Evolutionary conservation across 495 filamentous ascomycete genomes (phyloP), one percentile per base, ranked within the genome.

Genomic region (Talaromyces nanjingensis): DNA sequence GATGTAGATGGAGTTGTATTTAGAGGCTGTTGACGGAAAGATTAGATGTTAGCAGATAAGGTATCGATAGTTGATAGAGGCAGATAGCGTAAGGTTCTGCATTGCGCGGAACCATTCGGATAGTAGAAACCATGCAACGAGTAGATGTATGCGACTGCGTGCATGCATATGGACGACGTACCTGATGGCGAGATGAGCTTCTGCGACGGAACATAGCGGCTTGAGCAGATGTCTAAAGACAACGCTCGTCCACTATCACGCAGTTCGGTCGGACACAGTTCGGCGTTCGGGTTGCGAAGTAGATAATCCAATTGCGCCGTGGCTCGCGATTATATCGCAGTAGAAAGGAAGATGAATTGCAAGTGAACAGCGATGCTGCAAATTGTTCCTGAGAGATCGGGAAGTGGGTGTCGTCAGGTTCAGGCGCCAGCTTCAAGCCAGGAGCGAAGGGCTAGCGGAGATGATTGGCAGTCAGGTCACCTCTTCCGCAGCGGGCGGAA

Each of bases 1-100:
- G 90, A 84, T 69, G 87, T 86, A 39, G 88, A 85, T 45, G 84
- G 83, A 39, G 82, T 74, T 45, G 80, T 74, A 64, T 83, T 86
- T 53, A 86, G 75, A 62, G 86, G 84, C 84, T 89, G 66, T 16
- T 16, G 12, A 42, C 14, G 12, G 24, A 68, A 45, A 60, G 69
- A 31, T 68, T 59, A 53, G 69, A 66, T 70, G 58, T 45, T 62
- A 49, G 37, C 42, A 63, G 22, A 54, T 34, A 29, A 60, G 22
- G 33, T 56, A 53, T 68, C 39, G 54, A 31, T 45, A n/a, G 9
- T 29, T 27, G 39, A 52, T 53, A 63, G 16, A 31, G 37, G 57
- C 12, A 20, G 12, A 20, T 42, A 29, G 37, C 20, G 31, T 14
- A 16, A 31, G 11, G 24, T 54, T 12, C 24, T 39, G 31, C 45